Base-by-base conservation (phyloP, 768 basidiomycete species). In the Serendipita indica region DNA sequence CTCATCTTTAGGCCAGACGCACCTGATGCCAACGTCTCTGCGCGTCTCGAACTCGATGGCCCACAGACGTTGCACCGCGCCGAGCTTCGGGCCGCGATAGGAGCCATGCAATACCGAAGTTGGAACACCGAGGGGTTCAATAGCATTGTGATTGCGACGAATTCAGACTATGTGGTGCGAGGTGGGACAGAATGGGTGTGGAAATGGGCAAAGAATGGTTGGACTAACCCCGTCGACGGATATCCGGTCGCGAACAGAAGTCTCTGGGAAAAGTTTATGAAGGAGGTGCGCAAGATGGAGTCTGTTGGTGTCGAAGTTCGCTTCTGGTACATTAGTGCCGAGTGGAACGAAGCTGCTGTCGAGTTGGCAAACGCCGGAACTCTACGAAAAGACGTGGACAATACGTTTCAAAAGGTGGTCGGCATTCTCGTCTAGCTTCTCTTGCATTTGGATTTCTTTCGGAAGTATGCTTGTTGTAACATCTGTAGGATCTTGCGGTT, bases 151-250 rank as follows among this genome's bases (percentile, higher is more conserved):
- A 27, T 57, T 28, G 54, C 54, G 7, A 28, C 25, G 13, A 39
- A 57, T 28, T 57, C 54, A 14, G 54, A 57, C 16, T 57, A 57
- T 33, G 54, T 57, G 13, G 54, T 57, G n/a, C 20, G 30, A 33
- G 57, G 57, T 13, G 57, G 30, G 28, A 34, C 33, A 5, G 57
- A 39, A 20, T 39, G 28, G 16, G 57, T 33, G 16, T 34, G 57
- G 57, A 33, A 34, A 18, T 57, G 57, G 57, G 33, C 18, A 33
- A 33, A 57, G 57, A 33, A 57, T 57, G 57, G 57, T 4, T 57
- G 57, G 57, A 57, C 18, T 27, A 57, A 33, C 16, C 30, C 57
- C 6, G 14, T 34, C 30, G 57, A 39, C 3, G 33, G 28, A 1
- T 57, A 54, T 2, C 49, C 57, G 27, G 35, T 57, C 13, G 35